These are phyloP conservation scores for Pleurotus tuber-regium DNA, from an alignment of 768 basidiomycete species.

Conservation along the genomic window DNA sequence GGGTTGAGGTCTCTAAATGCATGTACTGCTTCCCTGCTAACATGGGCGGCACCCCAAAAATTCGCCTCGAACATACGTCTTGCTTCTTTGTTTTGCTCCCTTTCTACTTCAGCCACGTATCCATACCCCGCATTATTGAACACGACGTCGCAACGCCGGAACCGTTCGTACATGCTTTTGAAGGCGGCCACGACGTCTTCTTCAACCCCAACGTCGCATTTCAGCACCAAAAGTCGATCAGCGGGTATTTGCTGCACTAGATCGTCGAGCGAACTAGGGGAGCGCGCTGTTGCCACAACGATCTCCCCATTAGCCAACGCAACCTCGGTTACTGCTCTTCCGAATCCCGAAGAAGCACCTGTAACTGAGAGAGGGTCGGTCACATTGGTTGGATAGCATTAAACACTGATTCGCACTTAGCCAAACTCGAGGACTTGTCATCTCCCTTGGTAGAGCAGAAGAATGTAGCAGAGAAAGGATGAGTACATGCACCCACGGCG, in stretches of 20 bases:
- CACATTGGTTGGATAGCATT: too few species aligned
- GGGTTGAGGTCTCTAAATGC: conserved; percentile 35
- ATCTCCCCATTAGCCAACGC: conserved; percentile 35
- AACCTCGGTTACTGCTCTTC: conserved; percentile 29
- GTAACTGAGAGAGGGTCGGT: conserved; percentile 3
- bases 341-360: conserved; percentile 30
- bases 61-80: conserved; percentile 23
- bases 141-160: conserved; percentile 18
- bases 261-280: conserved; percentile 27
- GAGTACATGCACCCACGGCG: too few species aligned
- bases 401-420: too few species aligned
- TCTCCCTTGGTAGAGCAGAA: too few species aligned
- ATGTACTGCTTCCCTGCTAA: conserved; percentile 28
- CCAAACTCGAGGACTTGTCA: too few species aligned
- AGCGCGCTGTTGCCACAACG: conserved; percentile 37
- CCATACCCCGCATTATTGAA: conserved; percentile 17
- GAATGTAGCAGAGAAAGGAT: too few species aligned
- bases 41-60: conserved; percentile 28
- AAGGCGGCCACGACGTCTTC: conserved; percentile 17
- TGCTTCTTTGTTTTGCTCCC: conserved; percentile 16
- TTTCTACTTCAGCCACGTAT: conserved; percentile 22
- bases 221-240: conserved; percentile 30
- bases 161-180: conserved; percentile 4
- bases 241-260: conserved; percentile 25
- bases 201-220: conserved; percentile 32